Conservation (phyloP, 176 grass and related monocot genomes). For the Phyllostachys edulis region DNA sequence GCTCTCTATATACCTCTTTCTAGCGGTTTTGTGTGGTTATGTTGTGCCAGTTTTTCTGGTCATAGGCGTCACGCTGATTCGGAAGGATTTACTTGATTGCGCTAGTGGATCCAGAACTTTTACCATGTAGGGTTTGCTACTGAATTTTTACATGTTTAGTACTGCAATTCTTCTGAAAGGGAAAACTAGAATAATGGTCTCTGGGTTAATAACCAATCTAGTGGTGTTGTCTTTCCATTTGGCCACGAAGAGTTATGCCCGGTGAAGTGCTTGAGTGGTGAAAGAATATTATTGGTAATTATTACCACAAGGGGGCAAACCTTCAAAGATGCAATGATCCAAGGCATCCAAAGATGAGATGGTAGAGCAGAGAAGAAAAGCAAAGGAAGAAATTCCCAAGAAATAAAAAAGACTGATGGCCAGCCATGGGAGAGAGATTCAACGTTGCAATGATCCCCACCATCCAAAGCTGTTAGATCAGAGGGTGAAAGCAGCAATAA, state of each 20-base stretch:
- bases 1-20: not conserved
- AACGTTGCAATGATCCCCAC: conserved; percentile 53
- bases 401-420: not conserved
- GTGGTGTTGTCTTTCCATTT: not conserved
- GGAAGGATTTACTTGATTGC: not conserved
- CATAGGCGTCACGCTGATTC: not conserved
- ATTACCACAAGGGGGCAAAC: conserved; percentile 23
- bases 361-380: conserved; percentile 23
- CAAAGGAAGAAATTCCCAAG: conserved; percentile 1
- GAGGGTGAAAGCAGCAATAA: not conserved
- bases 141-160: not conserved
- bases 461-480: conserved; percentile 46
- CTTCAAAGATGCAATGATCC: conserved; percentile 58
- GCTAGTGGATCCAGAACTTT: not conserved
- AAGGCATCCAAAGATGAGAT: conserved; percentile 25
- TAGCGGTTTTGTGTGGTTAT: not conserved
- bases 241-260: conserved; percentile 18
- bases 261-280: conserved; percentile 14
- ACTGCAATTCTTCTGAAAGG: not conserved
- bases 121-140: too few species aligned
- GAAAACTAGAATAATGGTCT: not conserved
- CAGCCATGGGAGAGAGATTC: conserved; percentile 24
- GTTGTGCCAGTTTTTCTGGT: conserved; percentile 14
- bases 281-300: conserved; percentile 31
- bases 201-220: not conserved